Conservation (phyloP, 306 rosid genomes). For the Corylus avellana region DNA sequence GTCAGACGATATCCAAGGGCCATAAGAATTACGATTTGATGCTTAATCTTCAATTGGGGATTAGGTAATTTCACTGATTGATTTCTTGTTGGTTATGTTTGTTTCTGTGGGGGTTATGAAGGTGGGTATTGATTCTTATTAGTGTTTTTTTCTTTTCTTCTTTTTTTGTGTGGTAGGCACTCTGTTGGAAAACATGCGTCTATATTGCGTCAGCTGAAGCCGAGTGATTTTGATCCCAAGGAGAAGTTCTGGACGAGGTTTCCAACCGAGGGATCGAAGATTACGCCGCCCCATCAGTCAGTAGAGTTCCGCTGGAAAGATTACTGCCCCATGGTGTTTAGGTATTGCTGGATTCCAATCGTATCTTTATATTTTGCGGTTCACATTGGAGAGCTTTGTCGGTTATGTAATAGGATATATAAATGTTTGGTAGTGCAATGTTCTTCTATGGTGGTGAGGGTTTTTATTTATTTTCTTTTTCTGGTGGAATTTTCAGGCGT, state of each 20-base stretch:
- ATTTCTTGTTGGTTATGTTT: background rate
- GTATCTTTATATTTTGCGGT: background rate
- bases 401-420: background rate
- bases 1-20: constrained; percentile 76
- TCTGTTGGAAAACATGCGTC: constrained; percentile 71
- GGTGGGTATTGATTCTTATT: constrained; percentile 12
- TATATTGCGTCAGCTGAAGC: constrained; percentile 46
- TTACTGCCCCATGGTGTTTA: constrained; percentile 93
- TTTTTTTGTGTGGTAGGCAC: background rate
- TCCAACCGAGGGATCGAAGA: constrained; percentile 85
- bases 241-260: constrained; percentile 98
- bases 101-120: constrained; percentile 8
- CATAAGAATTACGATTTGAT: constrained; percentile 91
- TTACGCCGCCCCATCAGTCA: constrained; percentile 92
- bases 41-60: constrained; percentile 93
- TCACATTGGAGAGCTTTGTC: background rate
- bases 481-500: constrained; percentile 51
- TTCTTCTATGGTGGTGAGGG: background rate
- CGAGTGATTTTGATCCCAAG: constrained; percentile 76
- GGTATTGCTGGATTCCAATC: constrained; percentile 45
- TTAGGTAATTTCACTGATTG: constrained; percentile 46
- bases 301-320: constrained; percentile 94
- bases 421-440: background rate
- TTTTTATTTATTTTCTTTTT: constrained; percentile 1
- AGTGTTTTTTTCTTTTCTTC: background rate